Conservation (phyloP, 140 eudicot genomes). For the Senecio squalidus region DNA sequence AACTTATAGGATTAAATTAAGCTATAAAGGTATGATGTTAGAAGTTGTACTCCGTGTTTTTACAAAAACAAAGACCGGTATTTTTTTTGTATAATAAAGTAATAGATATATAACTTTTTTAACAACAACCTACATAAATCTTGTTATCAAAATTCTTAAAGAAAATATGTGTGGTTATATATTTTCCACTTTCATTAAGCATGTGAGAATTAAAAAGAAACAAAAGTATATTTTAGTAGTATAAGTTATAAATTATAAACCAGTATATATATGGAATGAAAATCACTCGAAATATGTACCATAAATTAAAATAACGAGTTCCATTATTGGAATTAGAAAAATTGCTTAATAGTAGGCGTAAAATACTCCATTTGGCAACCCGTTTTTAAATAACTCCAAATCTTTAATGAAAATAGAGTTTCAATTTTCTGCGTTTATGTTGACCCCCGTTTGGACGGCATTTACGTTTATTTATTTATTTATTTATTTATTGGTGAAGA, state of each 20-base stretch:
- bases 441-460: background rate
- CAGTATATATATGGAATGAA: background rate
- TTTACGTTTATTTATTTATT: background rate
- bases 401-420: background rate
- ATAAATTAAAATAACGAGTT: background rate
- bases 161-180: no score
- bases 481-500: background rate
- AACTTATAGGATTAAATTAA: no score
- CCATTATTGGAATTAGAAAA: background rate
- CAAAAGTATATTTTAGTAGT: no score
- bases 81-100: no score
- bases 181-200: no score
- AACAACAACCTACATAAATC: no score
- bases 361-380: conserved; percentile 21
- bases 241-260: background rate
- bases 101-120: no score
- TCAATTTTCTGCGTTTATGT: background rate
- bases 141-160: no score
- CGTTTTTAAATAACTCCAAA: conserved; percentile 17
- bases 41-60: no score
- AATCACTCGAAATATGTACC: conserved; percentile 11
- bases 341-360: conserved; percentile 2
- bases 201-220: no score
- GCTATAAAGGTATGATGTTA: no score
- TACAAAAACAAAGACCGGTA: no score